These are phyloP conservation scores for Ilex aquifolium DNA, from an alignment of 257 asterid species.

Conservation along the genomic window DNA sequence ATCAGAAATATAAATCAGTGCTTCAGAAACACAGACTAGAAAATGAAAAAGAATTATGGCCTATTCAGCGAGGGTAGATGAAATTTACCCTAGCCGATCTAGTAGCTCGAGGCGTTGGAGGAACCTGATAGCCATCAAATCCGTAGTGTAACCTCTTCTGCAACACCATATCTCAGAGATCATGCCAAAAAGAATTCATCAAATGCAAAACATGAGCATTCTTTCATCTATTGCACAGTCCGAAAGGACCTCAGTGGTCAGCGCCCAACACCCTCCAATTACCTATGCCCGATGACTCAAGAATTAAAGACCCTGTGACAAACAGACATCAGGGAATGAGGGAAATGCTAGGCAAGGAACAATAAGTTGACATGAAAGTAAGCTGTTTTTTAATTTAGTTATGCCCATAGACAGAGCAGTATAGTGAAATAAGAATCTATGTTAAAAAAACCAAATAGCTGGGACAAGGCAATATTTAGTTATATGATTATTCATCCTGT, in stretches of 20 bases:
- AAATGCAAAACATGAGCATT: constrained; percentile 19
- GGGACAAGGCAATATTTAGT: too few relatives aligned
- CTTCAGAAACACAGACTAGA: constrained; percentile 4
- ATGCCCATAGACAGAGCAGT: too few relatives aligned
- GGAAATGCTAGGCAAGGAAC: background rate
- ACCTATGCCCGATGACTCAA: constrained; percentile 7
- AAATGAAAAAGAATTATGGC: background rate
- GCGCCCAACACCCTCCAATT: constrained; percentile 1
- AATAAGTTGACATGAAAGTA: background rate
- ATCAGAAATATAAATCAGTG: constrained; percentile 13
- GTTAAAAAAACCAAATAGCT: too few relatives aligned
- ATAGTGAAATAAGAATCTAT: too few relatives aligned
- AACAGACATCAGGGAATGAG: constrained; percentile 2
- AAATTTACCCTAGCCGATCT: constrained; percentile 75
- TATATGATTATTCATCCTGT: too few relatives aligned
- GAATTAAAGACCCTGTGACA: constrained; percentile 16
- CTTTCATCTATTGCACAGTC: constrained; percentile 19
- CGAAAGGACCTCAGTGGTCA: constrained; percentile 3
- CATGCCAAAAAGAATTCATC: constrained; percentile 49
- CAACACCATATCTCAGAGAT: constrained; percentile 69
- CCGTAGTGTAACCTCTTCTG: constrained; percentile 82
- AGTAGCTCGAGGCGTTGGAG: constrained; percentile 85
- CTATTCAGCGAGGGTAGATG: constrained; percentile 4
- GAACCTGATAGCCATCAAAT: constrained; percentile 72
- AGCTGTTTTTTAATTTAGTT: too few relatives aligned